Base-by-base conservation (phyloP, 2,329 filamentous ascomycete genomes). In the Kalmusia sp. region DNA sequence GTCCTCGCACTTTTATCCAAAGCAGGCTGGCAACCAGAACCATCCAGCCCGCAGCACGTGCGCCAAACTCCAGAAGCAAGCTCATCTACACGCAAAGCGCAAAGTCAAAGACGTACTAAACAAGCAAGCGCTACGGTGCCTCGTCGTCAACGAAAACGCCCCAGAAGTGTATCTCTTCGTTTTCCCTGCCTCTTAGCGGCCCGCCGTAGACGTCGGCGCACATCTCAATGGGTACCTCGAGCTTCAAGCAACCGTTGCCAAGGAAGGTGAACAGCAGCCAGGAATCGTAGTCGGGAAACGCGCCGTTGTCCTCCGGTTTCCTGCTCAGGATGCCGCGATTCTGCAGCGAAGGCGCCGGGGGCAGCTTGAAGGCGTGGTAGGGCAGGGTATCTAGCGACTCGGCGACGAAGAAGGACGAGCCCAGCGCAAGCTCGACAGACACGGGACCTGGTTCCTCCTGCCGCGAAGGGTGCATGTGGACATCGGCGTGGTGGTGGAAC, bases 221-320 rank as follows among this genome's bases (percentile, higher is more conserved):
- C 69, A 73, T 71, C 45, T 73, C 70, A 34, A 73, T 65, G 39
- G 70, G 70, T 9, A 73, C 62, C 51, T 73, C 70, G 33, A 73
- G 61, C 58, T 72, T 73, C 38, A 73, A 53, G 57, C 67, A 73
- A 27, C 68, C 68, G 46, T 67, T 62, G 40, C 69, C 68, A 34
- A 73, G 64, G 50, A 73, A 73, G 31, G 70, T 73, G 57, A 73
- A 73, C 41, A 73, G 64, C 44, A 73, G 54, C 70, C 70, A 73
- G 27, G 70, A 73, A 53, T 73, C 70, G 49, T 65, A 73, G n/a
- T 49, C 55, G 11, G 70, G 70, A 28, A 71, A 71, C 17, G 58
- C 61, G 52, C 69, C 70, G 30, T 59, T 35, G 44, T 72, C 64
- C 21, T 68, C 63, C 5, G 58, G 60, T 28, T 66, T 68, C 25